Evolutionary conservation across 768 basidiomycete species (phyloP).

Genomic region (Sarcodon aspratus): DNA sequence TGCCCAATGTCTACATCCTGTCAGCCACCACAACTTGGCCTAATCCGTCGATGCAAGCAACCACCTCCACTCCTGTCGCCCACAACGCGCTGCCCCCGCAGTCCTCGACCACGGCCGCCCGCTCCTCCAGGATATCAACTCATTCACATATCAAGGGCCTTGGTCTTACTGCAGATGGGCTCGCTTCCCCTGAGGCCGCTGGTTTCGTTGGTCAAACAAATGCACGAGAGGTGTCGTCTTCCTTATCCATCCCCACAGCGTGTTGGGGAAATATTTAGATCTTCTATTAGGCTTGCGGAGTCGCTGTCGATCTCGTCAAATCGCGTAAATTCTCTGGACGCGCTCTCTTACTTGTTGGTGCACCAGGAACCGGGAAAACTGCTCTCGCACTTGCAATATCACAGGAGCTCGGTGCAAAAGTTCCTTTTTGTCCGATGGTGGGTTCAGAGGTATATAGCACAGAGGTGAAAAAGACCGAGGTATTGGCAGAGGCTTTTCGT

Average conservation of each 20-base stretch:
- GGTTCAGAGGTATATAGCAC: conserved; percentile 94
- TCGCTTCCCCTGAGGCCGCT: conserved; percentile 56
- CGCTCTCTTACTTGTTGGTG: conserved; percentile 85
- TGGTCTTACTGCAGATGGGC: conserved; percentile 77
- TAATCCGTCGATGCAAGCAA: neutral
- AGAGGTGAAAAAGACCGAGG: conserved; percentile 99
- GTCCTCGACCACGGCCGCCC: conserved; percentile 43
- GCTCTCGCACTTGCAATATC: conserved; percentile 92
- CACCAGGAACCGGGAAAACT: conserved; percentile 97
- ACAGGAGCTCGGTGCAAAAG: conserved; percentile 88
- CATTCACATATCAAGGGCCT: conserved; percentile 98
- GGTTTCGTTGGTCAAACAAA: conserved; percentile 88
- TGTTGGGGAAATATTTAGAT: neutral
- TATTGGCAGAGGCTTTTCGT: conserved; percentile 88
- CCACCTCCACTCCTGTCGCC: conserved; percentile 21
- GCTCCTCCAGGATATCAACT: conserved; percentile 74
- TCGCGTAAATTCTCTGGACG: conserved; percentile 91
- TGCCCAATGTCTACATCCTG: no score
- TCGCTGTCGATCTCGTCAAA: conserved; percentile 82
- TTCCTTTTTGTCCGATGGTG: conserved; percentile 98
- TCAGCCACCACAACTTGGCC: neutral
- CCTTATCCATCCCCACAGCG: neutral
- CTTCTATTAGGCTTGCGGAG: conserved; percentile 70
- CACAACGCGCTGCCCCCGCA: conserved; percentile 71
- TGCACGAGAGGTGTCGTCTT: conserved; percentile 69